These are phyloP conservation scores for Pythium aristosporum DNA, from an alignment of 352 stramenopile genomes.

Conservation along the genomic window DNA sequence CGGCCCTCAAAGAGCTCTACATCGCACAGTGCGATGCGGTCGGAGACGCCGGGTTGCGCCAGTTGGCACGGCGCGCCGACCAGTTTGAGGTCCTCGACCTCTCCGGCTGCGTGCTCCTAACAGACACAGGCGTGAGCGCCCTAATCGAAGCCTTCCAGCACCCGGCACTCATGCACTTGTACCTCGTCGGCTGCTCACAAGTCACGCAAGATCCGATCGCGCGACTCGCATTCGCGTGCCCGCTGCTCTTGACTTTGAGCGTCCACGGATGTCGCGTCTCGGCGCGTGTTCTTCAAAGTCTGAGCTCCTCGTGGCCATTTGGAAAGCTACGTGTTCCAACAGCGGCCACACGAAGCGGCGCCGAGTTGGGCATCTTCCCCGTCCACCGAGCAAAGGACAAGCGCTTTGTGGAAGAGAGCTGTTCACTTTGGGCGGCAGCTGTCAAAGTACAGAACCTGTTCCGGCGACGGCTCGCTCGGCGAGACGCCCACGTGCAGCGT, in stretches of 20 bases:
- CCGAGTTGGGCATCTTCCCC: slow-evolving; percentile 66
- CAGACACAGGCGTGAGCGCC: slow-evolving; percentile 49
- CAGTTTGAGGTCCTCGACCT: slow-evolving; percentile 67
- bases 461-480: slow-evolving; percentile 40
- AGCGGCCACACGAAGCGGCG: slow-evolving; percentile 17
- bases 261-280: slow-evolving; percentile 68
- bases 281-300: slow-evolving; percentile 49
- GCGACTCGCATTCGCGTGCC: slow-evolving; percentile 58
- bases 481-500: slow-evolving; percentile 28
- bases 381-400: slow-evolving; percentile 64
- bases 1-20: slow-evolving; percentile 42
- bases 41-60: slow-evolving; percentile 51
- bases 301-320: slow-evolving; percentile 71
- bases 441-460: slow-evolving; percentile 68
- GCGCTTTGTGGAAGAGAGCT: slow-evolving; percentile 59
- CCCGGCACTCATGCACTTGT: slow-evolving; percentile 51
- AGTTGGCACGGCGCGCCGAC: slow-evolving; percentile 50
- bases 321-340: slow-evolving; percentile 42
- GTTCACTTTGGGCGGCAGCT: slow-evolving; percentile 50
- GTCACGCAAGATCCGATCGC: slow-evolving; percentile 69
- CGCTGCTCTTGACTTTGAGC: slow-evolving; percentile 66
- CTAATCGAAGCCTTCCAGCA: slow-evolving; percentile 59
- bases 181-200: slow-evolving; percentile 53
- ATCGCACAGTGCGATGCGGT: slow-evolving; percentile 66
- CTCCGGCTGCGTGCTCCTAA: slow-evolving; percentile 47